phyloP scores from a whole-genome alignment of 2,329 filamentous ascomycete species.

The Monilinia fructigena region DNA sequence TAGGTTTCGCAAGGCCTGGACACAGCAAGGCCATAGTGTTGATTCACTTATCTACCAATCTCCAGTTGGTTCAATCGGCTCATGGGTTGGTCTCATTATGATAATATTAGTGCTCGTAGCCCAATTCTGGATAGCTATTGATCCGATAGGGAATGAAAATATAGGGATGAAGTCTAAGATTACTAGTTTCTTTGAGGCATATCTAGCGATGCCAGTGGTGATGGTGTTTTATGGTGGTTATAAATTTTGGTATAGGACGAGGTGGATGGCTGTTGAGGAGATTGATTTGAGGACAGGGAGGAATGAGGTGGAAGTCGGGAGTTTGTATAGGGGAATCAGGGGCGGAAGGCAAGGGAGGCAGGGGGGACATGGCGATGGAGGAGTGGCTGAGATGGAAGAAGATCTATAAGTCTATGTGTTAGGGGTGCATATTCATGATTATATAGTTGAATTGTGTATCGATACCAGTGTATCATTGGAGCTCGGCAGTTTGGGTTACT shows the following conservation, averaged over 20 bases:
- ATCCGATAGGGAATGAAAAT: conserved; percentile 58
- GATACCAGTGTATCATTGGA: background rate
- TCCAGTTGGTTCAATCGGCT: conserved; percentile 58
- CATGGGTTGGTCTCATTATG: conserved; percentile 58
- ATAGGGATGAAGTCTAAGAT: conserved; percentile 47
- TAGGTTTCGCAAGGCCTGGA: conserved; percentile 81
- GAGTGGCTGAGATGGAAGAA: conserved; percentile 8
- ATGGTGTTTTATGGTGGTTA: conserved; percentile 67
- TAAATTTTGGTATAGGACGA: conserved; percentile 74
- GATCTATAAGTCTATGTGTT: conserved; percentile 9
- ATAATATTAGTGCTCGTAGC: conserved; percentile 46
- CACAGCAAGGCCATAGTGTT: conserved; percentile 56
- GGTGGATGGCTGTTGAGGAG: conserved; percentile 63
- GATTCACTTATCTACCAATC: conserved; percentile 65
- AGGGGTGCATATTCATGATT: background rate
- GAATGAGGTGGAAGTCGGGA: conserved; percentile 53
- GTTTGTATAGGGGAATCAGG: conserved; percentile 72
- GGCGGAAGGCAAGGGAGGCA: conserved; percentile 29
- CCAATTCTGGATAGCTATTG: conserved; percentile 77
- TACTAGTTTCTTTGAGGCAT: conserved; percentile 70
- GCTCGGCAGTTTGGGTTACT: background rate
- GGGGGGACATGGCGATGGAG: background rate
- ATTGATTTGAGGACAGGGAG: conserved; percentile 88
- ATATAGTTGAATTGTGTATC: background rate
- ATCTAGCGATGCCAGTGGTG: conserved; percentile 68